Conservation (phyloP, 2,329 filamentous ascomycete genomes). For the Penicillium hordei region DNA sequence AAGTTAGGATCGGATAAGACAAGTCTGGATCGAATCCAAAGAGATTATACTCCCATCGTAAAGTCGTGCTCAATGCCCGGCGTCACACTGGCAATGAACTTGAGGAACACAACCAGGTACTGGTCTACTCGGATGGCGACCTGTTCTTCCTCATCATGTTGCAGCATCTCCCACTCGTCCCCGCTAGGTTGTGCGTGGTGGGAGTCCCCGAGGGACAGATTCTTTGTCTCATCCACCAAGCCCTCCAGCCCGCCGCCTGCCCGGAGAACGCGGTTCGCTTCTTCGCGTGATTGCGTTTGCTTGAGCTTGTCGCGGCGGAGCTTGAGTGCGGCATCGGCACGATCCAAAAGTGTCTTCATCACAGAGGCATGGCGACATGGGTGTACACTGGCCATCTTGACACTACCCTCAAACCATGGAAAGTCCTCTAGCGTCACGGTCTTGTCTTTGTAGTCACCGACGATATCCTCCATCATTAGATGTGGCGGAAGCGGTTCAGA, state of each 20-base stretch:
- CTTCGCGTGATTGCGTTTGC: conserved; percentile 53
- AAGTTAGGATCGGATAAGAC: background rate
- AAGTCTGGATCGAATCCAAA: background rate
- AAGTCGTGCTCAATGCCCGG: conserved; percentile 98
- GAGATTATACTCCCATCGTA: conserved; percentile 80
- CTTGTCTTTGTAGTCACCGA: conserved; percentile 97
- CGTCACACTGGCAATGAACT: conserved; percentile 84
- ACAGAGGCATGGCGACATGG: conserved; percentile 96
- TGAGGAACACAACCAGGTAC: conserved; percentile 53
- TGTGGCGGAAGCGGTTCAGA: conserved; percentile 79
- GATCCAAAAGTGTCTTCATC: conserved; percentile 96
- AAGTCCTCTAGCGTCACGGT: conserved; percentile 98
- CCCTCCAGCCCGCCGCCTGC: conserved; percentile 68
- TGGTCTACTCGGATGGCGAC: conserved; percentile 53
- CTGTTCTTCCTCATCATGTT: conserved; percentile 50
- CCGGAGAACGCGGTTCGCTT: conserved; percentile 24
- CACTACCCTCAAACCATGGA: conserved; percentile 83
- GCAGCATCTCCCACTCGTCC: conserved; percentile 65
- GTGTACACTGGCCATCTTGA: conserved; percentile 96
- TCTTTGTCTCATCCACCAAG: conserved; percentile 76
- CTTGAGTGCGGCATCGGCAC: conserved; percentile 89
- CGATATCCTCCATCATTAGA: conserved; percentile 94
- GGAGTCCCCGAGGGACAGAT: conserved; percentile 58
- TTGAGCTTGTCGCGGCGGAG: conserved; percentile 79
- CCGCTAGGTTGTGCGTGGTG: conserved; percentile 40